Percentiles rank a stretch among this genome's conserved stretches.
These are phyloP conservation scores for Rhizopus sp. DNA, from an alignment of 371 early-diverging fungal genomes.

Conservation along the genomic window DNA sequence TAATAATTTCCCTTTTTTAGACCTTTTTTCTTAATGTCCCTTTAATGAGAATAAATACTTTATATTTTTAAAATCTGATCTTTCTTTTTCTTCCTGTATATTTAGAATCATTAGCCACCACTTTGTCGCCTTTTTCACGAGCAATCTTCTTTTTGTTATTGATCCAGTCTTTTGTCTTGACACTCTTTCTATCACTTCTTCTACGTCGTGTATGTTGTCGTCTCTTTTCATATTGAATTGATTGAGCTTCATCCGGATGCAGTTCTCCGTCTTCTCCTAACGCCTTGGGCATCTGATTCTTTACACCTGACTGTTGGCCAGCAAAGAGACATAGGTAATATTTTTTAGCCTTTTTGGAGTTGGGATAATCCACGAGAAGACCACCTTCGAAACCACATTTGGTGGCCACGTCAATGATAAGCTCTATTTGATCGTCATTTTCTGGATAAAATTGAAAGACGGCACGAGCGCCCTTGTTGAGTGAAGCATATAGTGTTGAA, in stretches of 20 bases:
- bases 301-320: slow-evolving; percentile 68
- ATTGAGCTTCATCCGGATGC: slow-evolving; percentile 52
- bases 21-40: background rate
- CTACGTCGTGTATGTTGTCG: slow-evolving; percentile 42
- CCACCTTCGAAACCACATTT: slow-evolving; percentile 97
- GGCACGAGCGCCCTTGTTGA: slow-evolving; percentile 90
- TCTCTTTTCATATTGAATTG: slow-evolving; percentile 41
- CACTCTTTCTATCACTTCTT: slow-evolving; percentile 54
- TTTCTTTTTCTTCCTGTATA: slow-evolving; percentile 95
- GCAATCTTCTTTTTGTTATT: slow-evolving; percentile 89
- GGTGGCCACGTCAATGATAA: slow-evolving; percentile 88
- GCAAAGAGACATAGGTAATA: slow-evolving; percentile 96
- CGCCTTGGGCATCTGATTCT: slow-evolving; percentile 74
- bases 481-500: slow-evolving; percentile 85
- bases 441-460: slow-evolving; percentile 99
- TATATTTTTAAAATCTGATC: slow-evolving; percentile 67
- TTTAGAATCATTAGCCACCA: slow-evolving; percentile 90
- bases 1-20: background rate
- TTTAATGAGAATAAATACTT: background rate
- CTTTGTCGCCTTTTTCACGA: slow-evolving; percentile 81
- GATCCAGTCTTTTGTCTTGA: slow-evolving; percentile 92
- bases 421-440: slow-evolving; percentile 92
- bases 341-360: slow-evolving; percentile 96
- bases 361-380: slow-evolving; percentile 96
- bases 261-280: slow-evolving; percentile 74